Percentiles rank a stretch among this genome's conserved stretches.
These are phyloP conservation scores for Yarrowia phangngaensis DNA, from an alignment of 805 yeast species.

Conservation along the genomic window DNA sequence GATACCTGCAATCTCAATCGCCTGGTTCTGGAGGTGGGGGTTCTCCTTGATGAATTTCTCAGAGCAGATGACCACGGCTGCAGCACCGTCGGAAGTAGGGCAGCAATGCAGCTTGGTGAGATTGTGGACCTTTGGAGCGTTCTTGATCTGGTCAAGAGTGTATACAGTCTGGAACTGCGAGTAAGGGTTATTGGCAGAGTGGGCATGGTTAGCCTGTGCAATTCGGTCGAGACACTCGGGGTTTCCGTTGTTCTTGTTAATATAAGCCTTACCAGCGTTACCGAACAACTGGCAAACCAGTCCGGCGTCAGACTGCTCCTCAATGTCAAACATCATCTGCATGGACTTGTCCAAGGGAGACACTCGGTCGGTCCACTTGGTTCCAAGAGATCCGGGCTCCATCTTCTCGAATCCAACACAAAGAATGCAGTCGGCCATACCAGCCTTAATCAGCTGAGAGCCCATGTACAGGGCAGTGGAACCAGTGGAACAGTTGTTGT, in stretches of 20 bases:
- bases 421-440: conserved; percentile 32
- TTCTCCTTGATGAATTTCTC: conserved; percentile 32
- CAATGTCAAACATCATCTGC: conserved; percentile 30
- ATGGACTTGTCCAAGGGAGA: conserved; percentile 30
- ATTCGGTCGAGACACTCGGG: conserved; percentile 32
- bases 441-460: conserved; percentile 31
- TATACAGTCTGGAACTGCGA: conserved; percentile 33
- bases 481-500: conserved; percentile 35
- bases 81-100: conserved; percentile 36
- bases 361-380: conserved; percentile 33
- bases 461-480: conserved; percentile 33
- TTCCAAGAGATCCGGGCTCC: conserved; percentile 33
- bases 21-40: conserved; percentile 32
- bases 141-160: conserved; percentile 33
- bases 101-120: conserved; percentile 34
- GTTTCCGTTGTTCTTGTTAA: conserved; percentile 30
- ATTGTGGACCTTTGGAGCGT: conserved; percentile 31
- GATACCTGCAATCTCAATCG: conserved; percentile 33
- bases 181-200: conserved; percentile 35
- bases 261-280: conserved; percentile 33
- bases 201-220: conserved; percentile 33
- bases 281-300: conserved; percentile 33
- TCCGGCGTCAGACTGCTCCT: conserved; percentile 30
- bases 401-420: conserved; percentile 35
- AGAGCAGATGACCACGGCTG: conserved; percentile 33